Percentiles rank a stretch among this genome's conserved stretches.
Conservation (phyloP, 352 stramenopile genomes). For the Phytopythium delawarense region DNA sequence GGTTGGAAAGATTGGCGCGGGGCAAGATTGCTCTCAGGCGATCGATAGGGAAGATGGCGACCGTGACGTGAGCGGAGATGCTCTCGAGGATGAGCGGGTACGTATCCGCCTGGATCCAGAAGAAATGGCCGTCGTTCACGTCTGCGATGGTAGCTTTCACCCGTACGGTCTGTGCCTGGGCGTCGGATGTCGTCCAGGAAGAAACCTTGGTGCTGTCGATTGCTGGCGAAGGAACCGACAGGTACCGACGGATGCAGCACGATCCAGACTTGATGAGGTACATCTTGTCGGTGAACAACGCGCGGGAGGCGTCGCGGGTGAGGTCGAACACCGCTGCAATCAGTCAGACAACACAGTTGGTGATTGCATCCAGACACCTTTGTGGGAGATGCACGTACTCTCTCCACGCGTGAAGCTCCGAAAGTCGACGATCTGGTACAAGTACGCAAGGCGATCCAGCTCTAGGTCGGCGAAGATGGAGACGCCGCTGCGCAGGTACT, state of each 20-base stretch:
- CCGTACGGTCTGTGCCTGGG: neutral
- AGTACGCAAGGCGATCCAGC: slow-evolving; percentile 46
- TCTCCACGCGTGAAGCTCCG: slow-evolving; percentile 35
- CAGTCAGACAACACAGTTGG: slow-evolving; percentile 14
- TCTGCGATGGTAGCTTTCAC: slow-evolving; percentile 41
- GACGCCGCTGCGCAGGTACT: slow-evolving; percentile 40
- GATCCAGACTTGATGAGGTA: slow-evolving; percentile 50
- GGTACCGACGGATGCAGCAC: slow-evolving; percentile 36
- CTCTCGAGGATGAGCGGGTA: slow-evolving; percentile 42
- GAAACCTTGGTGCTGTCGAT: neutral
- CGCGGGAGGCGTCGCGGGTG: neutral
- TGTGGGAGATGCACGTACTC: slow-evolving; percentile 19
- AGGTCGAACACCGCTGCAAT: slow-evolving; percentile 26
- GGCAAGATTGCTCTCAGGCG: slow-evolving; percentile 44
- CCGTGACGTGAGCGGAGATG: slow-evolving; percentile 36
- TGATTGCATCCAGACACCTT: neutral
- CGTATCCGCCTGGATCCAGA: slow-evolving; percentile 37
- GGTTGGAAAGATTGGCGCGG: slow-evolving; percentile 21
- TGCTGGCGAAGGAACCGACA: slow-evolving; percentile 7
- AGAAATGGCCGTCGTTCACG: slow-evolving; percentile 43
- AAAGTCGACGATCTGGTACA: slow-evolving; percentile 53
- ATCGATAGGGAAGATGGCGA: slow-evolving; percentile 43
- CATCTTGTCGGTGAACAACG: slow-evolving; percentile 15
- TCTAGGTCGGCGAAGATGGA: slow-evolving; percentile 41
- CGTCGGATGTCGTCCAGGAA: neutral